Evolutionary conservation across 495 filamentous ascomycete genomes (phyloP), one percentile per base, ranked within the genome.

Genomic region (Bacidia gigantensis): DNA sequence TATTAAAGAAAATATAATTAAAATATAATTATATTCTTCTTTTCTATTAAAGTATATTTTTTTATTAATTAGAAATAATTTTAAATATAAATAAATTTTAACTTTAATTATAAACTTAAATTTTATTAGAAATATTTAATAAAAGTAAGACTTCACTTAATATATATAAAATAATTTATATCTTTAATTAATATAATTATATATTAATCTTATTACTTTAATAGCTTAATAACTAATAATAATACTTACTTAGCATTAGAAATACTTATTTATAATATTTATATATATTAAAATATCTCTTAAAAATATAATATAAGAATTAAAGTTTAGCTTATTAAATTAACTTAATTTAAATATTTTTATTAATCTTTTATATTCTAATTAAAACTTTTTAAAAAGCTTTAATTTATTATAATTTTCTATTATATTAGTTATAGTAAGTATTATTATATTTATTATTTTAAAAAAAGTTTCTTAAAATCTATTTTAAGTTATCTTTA

Each of bases 81-180:
- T 49, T 26, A 49, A 5, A 49, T 49, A 49, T 49, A 49, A 49
- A n/a, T n/a, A n/a, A n/a, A n/a, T n/a, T n/a, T n/a, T n/a, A n/a
- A n/a, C n/a, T n/a, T n/a, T n/a, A n/a, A n/a, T n/a, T n/a, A n/a
- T n/a, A n/a, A n/a, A n/a, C n/a, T 11, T 49, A 29, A 49, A 49
- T 49, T 25, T 25, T 25, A 49, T 10, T 11, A 49, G 26, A 32
- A 24, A 24, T n/a, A n/a, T n/a, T n/a, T n/a, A n/a, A n/a, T n/a
- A n/a, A n/a, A n/a, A n/a, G n/a, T n/a, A n/a, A n/a, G n/a, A n/a
- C n/a, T n/a, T n/a, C n/a, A n/a, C n/a, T n/a, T n/a, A n/a, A n/a
- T n/a, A n/a, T n/a, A n/a, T n/a, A n/a, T n/a, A n/a, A n/a, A n/a
- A n/a, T n/a, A n/a, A n/a, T n/a, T n/a, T n/a, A n/a, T n/a, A n/a